A percentile compares a stretch with the other conserved stretches of the same genome.
Evolutionary conservation across 257 asterid genomes (phyloP).

Genomic region (Jasminum sambac): DNA sequence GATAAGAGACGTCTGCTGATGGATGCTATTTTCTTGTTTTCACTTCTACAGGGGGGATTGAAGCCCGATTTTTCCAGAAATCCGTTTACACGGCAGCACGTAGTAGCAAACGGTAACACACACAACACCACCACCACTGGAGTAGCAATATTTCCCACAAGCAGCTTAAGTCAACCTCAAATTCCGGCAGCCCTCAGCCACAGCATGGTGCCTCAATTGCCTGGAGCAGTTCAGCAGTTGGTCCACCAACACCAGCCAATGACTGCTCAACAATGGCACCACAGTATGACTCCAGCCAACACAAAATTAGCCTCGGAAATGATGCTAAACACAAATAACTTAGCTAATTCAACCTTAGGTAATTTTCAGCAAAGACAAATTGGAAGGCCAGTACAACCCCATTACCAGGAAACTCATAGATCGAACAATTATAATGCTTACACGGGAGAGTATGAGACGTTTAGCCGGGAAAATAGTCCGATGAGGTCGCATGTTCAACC

Average conservation of each 20-base stretch:
- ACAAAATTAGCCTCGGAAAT: constrained; percentile 47
- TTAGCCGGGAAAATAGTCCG: constrained; percentile 58
- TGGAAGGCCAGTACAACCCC: constrained; percentile 33
- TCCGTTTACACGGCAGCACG: constrained; percentile 72
- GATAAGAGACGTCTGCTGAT: constrained; percentile 11
- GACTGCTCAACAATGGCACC: constrained; percentile 40
- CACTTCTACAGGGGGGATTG: constrained; percentile 63
- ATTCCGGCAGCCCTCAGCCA: constrained; percentile 33
- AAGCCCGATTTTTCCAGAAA: constrained; percentile 66
- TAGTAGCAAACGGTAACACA: constrained; percentile 30
- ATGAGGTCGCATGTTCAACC: constrained; percentile 38
- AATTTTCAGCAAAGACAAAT: constrained; percentile 27
- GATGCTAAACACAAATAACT: constrained; percentile 34
- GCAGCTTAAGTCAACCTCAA: constrained; percentile 30
- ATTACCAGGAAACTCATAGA: constrained; percentile 37
- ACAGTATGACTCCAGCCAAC: constrained; percentile 28
- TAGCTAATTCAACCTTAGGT: constrained; percentile 26
- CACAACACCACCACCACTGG: constrained; percentile 29
- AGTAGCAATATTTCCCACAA: constrained; percentile 14
- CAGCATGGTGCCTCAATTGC: constrained; percentile 36
- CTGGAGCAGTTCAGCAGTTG: constrained; percentile 32
- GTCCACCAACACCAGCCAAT: constrained; percentile 31
- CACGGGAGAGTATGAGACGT: constrained; percentile 15
- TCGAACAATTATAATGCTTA: constrained; percentile 35
- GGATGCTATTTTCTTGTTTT: constrained; percentile 8